Conservation (phyloP, 2,329 filamentous ascomycete genomes). For the Colletotrichum sp. region DNA sequence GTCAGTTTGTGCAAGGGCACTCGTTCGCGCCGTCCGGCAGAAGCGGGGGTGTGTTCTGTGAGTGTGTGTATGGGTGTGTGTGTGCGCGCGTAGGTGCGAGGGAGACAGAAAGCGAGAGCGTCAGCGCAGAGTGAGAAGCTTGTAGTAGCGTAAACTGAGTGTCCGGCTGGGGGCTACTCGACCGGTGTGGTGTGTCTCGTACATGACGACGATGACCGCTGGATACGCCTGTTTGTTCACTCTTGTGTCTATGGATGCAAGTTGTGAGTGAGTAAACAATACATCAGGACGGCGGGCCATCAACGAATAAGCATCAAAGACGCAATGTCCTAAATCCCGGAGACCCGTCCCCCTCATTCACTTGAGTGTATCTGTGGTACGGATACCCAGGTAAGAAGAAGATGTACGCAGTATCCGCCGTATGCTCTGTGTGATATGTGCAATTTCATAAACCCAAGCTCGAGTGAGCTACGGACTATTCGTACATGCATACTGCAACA, state of each 20-base stretch:
- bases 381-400: neutral
- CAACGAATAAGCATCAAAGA: neutral
- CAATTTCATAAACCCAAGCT: constrained; percentile 14
- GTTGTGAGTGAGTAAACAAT: neutral
- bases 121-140: neutral
- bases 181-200: neutral
- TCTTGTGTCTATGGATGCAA: neutral
- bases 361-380: neutral
- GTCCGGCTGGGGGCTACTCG: constrained; percentile 6
- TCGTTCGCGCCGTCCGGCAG: constrained; percentile 20
- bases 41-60: constrained; percentile 17
- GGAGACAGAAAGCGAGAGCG: neutral
- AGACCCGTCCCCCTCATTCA: neutral
- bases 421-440: neutral
- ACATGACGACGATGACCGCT: neutral
- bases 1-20: constrained; percentile 22
- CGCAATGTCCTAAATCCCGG: neutral
- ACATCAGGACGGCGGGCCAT: neutral
- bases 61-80: neutral
- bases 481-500: neutral
- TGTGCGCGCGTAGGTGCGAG: neutral
- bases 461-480: neutral
- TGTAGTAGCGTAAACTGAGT: neutral
- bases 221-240: neutral
- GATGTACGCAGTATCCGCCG: neutral